These are phyloP conservation scores for Monosporascus cannonballus DNA, from an alignment of 2,329 filamentous ascomycete species.

Conservation along the genomic window DNA sequence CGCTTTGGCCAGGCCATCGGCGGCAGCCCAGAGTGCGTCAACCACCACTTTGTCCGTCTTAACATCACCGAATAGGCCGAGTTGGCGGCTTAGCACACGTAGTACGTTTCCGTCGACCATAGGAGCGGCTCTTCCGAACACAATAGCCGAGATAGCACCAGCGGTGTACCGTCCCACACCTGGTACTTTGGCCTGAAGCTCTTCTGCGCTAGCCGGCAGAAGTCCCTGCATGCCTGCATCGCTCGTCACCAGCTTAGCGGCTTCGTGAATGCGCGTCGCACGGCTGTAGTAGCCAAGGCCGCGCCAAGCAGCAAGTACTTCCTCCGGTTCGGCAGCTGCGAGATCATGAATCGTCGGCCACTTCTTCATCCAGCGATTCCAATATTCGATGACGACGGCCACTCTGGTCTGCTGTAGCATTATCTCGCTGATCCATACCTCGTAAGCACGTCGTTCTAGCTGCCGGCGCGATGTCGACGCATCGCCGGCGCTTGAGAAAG, in stretches of 20 bases:
- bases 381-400: constrained; percentile 55
- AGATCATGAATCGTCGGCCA: constrained; percentile 56
- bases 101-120: constrained; percentile 62
- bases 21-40: constrained; percentile 53
- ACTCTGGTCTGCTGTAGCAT: constrained; percentile 64
- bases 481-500: background rate
- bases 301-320: constrained; percentile 53
- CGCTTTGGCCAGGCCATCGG: constrained; percentile 46
- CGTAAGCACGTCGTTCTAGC: constrained; percentile 52
- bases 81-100: constrained; percentile 53
- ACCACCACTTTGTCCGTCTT: constrained; percentile 48
- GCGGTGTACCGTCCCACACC: constrained; percentile 59
- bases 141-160: constrained; percentile 56
- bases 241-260: constrained; percentile 43
- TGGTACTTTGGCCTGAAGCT: constrained; percentile 45
- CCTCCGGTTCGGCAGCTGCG: constrained; percentile 45
- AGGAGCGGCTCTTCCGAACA: constrained; percentile 51
- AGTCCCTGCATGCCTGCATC: constrained; percentile 38
- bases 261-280: constrained; percentile 54
- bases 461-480: constrained; percentile 19
- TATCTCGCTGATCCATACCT: constrained; percentile 62
- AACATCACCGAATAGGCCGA: constrained; percentile 50
- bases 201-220: constrained; percentile 40
- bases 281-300: constrained; percentile 60
- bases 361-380: constrained; percentile 53